Base-by-base conservation (phyloP, 2,329 filamentous ascomycete species). In the Ramichloridium luteum region DNA sequence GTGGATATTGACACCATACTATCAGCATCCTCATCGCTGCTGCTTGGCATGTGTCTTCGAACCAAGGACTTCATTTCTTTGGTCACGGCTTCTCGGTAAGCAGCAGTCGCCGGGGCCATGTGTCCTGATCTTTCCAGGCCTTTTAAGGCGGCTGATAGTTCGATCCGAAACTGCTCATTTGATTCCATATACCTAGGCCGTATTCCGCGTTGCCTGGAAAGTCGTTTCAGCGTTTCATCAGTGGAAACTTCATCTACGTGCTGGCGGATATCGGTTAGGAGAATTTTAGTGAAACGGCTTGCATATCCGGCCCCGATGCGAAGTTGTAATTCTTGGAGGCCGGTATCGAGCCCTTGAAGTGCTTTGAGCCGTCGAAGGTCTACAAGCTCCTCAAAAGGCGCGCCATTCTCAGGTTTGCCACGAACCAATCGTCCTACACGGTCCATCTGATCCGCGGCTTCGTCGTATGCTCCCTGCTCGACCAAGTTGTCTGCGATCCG, bases 1-100 rank as follows among this genome's bases (percentile, higher is more conserved):
- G 88, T 94, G 3, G 86, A 92, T 1, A 77, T 86, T 86, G 54
- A 57, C 58, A 88, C 77, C 62, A 88, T 79, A 1, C 85, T 93
- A 53, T 90, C 83, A 39, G 79, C 82, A 51, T 98, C 90, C 44
- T 96, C 88, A 38, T 98, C 90, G 46, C 75, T 90, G 8, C 88
- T 93, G 50, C 85, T 93, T 1, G 90, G 90, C 23, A 98, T 66
- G 14, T 88, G 80, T 35, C 76, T 74, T 32, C 85, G 73, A 30
- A 98, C 88, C 29, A 96, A 64, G 18, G 73, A 76, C 47, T 88
- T 80, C 53, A 96, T 78, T 56, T 98, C 90, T 30, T 81, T 77
- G 39, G 93, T 62, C 9, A 93, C 74, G 1, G 81, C 71, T 25
- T 93, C 85, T 42, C 88, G 74, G 55, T 90, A 96, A 0, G 77